Evolutionary conservation across 257 asterid species (phyloP).

Genomic region (Solanum etuberosum): DNA sequence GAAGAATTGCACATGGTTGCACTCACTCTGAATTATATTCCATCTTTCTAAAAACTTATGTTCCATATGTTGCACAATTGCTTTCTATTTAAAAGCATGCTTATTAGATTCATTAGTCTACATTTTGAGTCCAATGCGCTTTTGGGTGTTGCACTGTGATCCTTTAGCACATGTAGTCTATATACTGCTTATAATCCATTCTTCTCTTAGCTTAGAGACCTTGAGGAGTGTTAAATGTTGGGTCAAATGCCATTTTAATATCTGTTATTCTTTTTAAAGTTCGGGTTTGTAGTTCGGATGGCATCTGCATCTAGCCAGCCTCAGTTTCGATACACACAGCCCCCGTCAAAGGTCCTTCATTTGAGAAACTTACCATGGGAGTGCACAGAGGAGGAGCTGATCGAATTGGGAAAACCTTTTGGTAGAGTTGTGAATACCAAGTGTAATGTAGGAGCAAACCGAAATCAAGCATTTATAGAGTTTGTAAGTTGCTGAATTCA

Average conservation of each 20-base stretch:
- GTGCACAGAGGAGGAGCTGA: slow-evolving; percentile 86
- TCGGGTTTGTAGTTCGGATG: slow-evolving; percentile 25
- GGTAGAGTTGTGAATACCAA: slow-evolving; percentile 95
- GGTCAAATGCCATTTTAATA: background rate
- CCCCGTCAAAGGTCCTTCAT: slow-evolving; percentile 97
- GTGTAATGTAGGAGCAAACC: slow-evolving; percentile 96
- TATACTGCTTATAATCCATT: background rate
- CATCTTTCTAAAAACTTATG: background rate
- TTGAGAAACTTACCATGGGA: slow-evolving; percentile 98
- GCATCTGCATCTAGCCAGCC: slow-evolving; percentile 93
- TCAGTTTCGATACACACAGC: slow-evolving; percentile 93
- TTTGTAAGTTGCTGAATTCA: slow-evolving; percentile 43
- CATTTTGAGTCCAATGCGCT: background rate
- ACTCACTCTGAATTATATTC: background rate
- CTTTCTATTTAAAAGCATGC: background rate
- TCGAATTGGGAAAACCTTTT: slow-evolving; percentile 92
- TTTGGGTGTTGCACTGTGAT: background rate
- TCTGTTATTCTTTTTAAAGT: background rate
- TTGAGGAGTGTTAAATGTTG: background rate
- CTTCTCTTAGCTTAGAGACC: background rate
- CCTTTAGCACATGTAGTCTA: background rate
- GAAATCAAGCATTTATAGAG: slow-evolving; percentile 96
- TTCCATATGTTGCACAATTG: background rate
- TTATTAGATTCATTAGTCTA: background rate
- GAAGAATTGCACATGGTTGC: background rate